phyloP scores from a whole-genome alignment of 352 stramenopile genomes.

The Thraustochytrium aureum region DNA sequence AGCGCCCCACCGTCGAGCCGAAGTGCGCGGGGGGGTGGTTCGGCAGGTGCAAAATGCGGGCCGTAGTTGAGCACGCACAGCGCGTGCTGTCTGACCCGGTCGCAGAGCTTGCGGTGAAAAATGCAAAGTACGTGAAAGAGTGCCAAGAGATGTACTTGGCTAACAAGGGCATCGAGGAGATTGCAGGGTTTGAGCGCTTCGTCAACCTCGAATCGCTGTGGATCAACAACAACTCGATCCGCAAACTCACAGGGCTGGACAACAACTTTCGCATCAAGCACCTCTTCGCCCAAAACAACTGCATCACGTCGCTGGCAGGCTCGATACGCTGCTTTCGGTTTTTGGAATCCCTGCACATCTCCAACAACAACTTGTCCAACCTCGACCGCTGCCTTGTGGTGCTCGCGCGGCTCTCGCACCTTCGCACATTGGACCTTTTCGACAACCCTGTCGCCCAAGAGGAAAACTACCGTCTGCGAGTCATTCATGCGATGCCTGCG shows the following conservation, averaged over 20 bases:
- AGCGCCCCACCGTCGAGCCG: too few species aligned
- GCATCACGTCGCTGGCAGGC: slow-evolving; percentile 22
- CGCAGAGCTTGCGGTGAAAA: slow-evolving; percentile 75
- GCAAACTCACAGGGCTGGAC: slow-evolving; percentile 68
- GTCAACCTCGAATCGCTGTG: slow-evolving; percentile 81
- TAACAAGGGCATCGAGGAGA: slow-evolving; percentile 70
- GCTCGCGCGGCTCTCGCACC: slow-evolving; percentile 65
- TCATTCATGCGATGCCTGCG: slow-evolving; percentile 69
- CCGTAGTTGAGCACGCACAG: too few species aligned
- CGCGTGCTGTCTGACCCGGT: slow-evolving; percentile 64
- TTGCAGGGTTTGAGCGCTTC: slow-evolving; percentile 77
- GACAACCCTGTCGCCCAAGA: slow-evolving; percentile 74
- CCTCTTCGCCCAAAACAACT: slow-evolving; percentile 80
- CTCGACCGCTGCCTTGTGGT: slow-evolving; percentile 64
- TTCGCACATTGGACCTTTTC: slow-evolving; percentile 75
- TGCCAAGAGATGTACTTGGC: slow-evolving; percentile 79
- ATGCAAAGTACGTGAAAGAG: slow-evolving; percentile 83
- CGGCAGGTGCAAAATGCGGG: too few species aligned
- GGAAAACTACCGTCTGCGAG: slow-evolving; percentile 75
- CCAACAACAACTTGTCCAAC: slow-evolving; percentile 74
- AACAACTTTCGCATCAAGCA: slow-evolving; percentile 79
- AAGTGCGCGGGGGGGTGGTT: too few species aligned
- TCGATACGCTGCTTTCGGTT: slow-evolving; percentile 69
- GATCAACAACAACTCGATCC: slow-evolving; percentile 78
- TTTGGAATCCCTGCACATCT: slow-evolving; percentile 71